Evolutionary conservation across 2,329 filamentous ascomycete genomes (phyloP).

Genomic region (Fusarium sp.): DNA sequence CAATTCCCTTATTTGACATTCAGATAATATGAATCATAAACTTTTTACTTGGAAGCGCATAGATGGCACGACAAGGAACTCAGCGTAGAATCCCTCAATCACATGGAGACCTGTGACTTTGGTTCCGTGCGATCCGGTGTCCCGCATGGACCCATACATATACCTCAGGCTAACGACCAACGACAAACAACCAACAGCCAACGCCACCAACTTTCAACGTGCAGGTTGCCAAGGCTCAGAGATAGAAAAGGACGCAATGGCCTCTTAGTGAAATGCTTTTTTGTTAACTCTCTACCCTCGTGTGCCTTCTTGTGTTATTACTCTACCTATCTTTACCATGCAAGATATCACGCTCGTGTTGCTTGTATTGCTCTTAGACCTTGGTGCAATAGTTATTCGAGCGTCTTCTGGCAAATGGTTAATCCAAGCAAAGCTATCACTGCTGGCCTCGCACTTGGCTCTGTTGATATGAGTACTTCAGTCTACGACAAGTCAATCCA

Average conservation of each 20-base stretch:
- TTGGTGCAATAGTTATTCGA: background rate
- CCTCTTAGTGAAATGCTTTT: no score
- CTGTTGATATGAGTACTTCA: background rate
- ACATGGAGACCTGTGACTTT: no score
- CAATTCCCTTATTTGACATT: no score
- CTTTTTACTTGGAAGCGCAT: no score
- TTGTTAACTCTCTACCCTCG: no score
- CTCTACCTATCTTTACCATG: background rate
- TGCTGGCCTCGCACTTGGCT: slow-evolving; percentile 1
- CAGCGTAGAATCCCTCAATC: no score
- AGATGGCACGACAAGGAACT: no score
- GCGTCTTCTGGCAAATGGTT: background rate
- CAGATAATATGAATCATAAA: no score
- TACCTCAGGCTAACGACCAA: no score
- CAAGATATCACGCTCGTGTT: background rate
- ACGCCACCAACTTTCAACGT: background rate
- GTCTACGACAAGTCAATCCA: background rate
- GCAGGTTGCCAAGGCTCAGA: no score
- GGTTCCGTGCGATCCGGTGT: background rate
- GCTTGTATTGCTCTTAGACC: background rate
- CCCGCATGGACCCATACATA: background rate
- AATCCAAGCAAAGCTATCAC: background rate
- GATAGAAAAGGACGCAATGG: background rate
- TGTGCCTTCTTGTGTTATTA: no score
- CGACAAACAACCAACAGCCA: background rate